Evolutionary conservation across 495 filamentous ascomycete genomes (phyloP), one percentile per base, ranked within the genome.

Genomic region (Evernia prunastri): DNA sequence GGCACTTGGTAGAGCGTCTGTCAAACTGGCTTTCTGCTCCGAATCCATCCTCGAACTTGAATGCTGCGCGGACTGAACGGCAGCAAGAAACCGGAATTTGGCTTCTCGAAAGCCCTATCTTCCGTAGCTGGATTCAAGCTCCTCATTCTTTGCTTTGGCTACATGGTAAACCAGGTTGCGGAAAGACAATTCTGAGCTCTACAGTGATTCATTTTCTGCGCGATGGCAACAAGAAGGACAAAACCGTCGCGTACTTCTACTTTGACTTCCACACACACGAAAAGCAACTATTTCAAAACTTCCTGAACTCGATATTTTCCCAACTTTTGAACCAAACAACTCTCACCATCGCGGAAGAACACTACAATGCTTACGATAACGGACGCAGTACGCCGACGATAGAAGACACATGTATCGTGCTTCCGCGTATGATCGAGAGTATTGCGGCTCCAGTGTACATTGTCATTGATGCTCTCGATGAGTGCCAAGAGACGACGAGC

Each of bases 201-300:
- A 47, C 40, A 20, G 20, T 60, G 33, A 35, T 60, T 51, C 40
- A n/a, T n/a, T n/a, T n/a, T n/a, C n/a, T n/a, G n/a, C n/a, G n/a
- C n/a, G n/a, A n/a, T n/a, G n/a, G n/a, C n/a, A n/a, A n/a, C n/a
- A n/a, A n/a, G n/a, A n/a, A 60, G 20, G 0, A 60, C 1, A 29
- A 35, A 9, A 37, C 37, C 5, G 40, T 60, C 5, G 12, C 29
- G 29, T 73, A 69, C 63, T 78, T 71, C 42, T 72, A 75, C 58
- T 76, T 77, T 56, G 70, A 75, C 56, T 75, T 74, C 51, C 70
- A 67, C 31, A 66, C 75, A 47, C 36, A 42, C 42, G 65, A 68
- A 11, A 71, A 71, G 53, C 70, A 70, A 56, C 54, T 45, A 20
- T 20, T 49, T 23, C 64, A 56, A 13, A 60, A 66, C 1, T 54